These are phyloP conservation scores for Ananas comosus DNA, from an alignment of 176 grass and related monocot species.

Conservation along the genomic window DNA sequence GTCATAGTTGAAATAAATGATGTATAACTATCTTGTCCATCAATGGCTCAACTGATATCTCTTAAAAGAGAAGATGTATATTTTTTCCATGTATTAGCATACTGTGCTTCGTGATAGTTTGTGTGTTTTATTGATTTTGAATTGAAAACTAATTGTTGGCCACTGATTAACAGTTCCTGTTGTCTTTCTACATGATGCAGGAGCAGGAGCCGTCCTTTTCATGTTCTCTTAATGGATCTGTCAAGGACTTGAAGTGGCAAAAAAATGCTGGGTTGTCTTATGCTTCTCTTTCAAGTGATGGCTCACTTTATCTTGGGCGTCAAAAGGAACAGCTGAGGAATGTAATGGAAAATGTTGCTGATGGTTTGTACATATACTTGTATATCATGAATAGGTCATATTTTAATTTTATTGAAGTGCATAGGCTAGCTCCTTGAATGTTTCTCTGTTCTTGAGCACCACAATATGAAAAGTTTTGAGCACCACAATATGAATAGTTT, in stretches of 20 bases:
- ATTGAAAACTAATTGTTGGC: no score
- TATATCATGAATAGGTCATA: slow-evolving; percentile 3
- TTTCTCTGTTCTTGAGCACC: no score
- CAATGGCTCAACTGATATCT: no score
- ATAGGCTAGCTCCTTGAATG: neutral
- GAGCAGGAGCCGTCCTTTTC: slow-evolving; percentile 46
- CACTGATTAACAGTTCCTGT: neutral
- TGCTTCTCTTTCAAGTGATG: slow-evolving; percentile 46
- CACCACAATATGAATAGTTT: no score
- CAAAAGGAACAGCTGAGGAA: slow-evolving; percentile 44
- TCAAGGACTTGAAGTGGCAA: slow-evolving; percentile 85
- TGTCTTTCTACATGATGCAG: slow-evolving; percentile 19
- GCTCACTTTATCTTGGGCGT: slow-evolving; percentile 49
- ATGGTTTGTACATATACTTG: slow-evolving; percentile 34
- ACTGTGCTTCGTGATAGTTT: neutral
- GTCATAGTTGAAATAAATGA: no score
- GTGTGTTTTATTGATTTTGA: no score
- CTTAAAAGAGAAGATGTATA: no score
- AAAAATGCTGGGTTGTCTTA: slow-evolving; percentile 43
- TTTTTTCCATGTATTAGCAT: no score
- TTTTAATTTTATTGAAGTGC: slow-evolving; percentile 4
- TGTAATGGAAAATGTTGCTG: slow-evolving; percentile 69
- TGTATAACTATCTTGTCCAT: no score
- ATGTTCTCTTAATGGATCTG: slow-evolving; percentile 31
- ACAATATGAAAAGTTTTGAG: no score